Evolutionary conservation across 805 yeast species (phyloP).

Genomic region (Teunomyces lycoperdinae): DNA sequence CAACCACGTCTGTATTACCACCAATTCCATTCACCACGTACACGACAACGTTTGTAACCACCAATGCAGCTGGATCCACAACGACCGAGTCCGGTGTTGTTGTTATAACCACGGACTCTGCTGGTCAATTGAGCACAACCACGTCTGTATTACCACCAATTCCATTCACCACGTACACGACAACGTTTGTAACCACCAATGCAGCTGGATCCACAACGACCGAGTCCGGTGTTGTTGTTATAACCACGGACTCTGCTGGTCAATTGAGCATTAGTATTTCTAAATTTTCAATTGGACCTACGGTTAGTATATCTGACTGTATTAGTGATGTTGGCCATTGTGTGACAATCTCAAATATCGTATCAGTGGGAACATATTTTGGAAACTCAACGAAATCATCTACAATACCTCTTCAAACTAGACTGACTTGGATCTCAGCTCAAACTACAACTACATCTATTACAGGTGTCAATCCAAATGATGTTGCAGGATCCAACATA

Average conservation of each 20-base stretch:
- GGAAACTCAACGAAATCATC: no score
- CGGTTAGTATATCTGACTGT: no score
- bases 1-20: slow-evolving; percentile 5
- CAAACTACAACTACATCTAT: no score
- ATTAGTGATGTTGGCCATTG: no score
- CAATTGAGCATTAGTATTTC: no score
- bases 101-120: slow-evolving; percentile 18
- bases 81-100: slow-evolving; percentile 10
- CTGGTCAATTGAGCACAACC: slow-evolving; percentile 7
- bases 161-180: slow-evolving; percentile 7
- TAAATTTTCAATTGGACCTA: no score
- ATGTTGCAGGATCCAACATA: no score
- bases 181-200: slow-evolving; percentile 5
- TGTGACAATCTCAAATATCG: no score
- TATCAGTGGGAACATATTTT: no score
- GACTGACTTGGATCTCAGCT: no score
- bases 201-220: slow-evolving; percentile 4
- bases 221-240: slow-evolving; percentile 11
- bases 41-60: slow-evolving; percentile 5
- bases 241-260: slow-evolving; percentile 19
- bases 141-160: slow-evolving; percentile 3
- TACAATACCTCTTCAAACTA: no score
- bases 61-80: slow-evolving; percentile 4
- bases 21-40: slow-evolving; percentile 6
- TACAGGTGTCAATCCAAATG: no score